These are phyloP conservation scores for Sugiyamaella novakii DNA, from an alignment of 1,139 yeast genomes.

Conservation along the genomic window DNA sequence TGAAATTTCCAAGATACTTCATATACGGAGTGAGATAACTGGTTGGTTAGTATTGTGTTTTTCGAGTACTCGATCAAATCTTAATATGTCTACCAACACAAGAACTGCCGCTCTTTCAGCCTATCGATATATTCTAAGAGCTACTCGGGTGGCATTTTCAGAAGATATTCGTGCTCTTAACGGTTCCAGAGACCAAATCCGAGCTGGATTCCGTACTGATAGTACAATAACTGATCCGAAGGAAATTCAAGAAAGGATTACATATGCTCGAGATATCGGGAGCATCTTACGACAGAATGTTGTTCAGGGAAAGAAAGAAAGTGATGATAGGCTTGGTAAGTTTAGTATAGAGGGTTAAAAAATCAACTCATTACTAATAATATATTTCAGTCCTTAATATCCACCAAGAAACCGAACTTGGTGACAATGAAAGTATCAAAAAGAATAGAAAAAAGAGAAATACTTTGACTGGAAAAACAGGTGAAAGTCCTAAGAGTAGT, in stretches of 20 bases:
- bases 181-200: slow-evolving; percentile 62
- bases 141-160: slow-evolving; percentile 67
- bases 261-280: slow-evolving; percentile 69
- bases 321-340: slow-evolving; percentile 41
- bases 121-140: slow-evolving; percentile 69
- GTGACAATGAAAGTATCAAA: slow-evolving; percentile 74
- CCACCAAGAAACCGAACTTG: slow-evolving; percentile 81
- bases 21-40: too few species aligned
- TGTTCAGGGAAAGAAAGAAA: slow-evolving; percentile 74
- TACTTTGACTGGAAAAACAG: slow-evolving; percentile 19
- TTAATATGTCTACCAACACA: slow-evolving; percentile 1
- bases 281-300: slow-evolving; percentile 67
- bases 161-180: slow-evolving; percentile 54
- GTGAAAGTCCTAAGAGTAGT: slow-evolving; percentile 13
- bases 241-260: slow-evolving; percentile 50
- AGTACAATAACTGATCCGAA: slow-evolving; percentile 46
- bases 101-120: slow-evolving; percentile 45
- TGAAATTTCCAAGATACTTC: slow-evolving; percentile 8
- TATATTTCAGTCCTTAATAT: slow-evolving; percentile 54
- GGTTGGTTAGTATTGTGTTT: too few species aligned
- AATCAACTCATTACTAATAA: neutral
- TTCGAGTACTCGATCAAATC: too few species aligned
- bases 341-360: slow-evolving; percentile 14
- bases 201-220: slow-evolving; percentile 54
- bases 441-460: slow-evolving; percentile 23